Evolutionary conservation across 1,139 yeast species (phyloP).

Genomic region (Keqinozyma sinolaborantium): DNA sequence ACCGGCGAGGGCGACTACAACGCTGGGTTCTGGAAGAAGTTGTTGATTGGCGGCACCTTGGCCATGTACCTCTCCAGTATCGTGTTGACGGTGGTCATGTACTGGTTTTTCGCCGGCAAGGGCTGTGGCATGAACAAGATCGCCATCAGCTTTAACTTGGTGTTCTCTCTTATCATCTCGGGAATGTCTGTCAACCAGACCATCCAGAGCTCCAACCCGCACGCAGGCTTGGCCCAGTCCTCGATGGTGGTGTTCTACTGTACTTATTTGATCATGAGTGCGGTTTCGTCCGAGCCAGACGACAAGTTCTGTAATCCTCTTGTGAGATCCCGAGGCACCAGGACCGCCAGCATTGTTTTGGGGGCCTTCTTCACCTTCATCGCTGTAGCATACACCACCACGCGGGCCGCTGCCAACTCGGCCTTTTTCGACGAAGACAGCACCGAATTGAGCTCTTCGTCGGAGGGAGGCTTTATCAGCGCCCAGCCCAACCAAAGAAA

Average conservation of each 20-base stretch:
- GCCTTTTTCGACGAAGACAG: conserved; percentile 46
- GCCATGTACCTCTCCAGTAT: conserved; percentile 77
- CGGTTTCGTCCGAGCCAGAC: conserved; percentile 96
- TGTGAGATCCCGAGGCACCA: conserved; percentile 82
- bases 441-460: conserved; percentile 12
- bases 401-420: conserved; percentile 86
- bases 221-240: conserved; percentile 94
- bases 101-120: conserved; percentile 73
- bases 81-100: conserved; percentile 74
- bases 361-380: conserved; percentile 93
- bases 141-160: conserved; percentile 74
- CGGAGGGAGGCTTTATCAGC: conserved; percentile 20
- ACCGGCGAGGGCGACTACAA: conserved; percentile 47
- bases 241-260: conserved; percentile 95
- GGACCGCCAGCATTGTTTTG: conserved; percentile 81
- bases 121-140: conserved; percentile 91
- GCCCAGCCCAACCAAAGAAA: conserved; percentile 59
- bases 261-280: conserved; percentile 87
- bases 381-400: conserved; percentile 96
- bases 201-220: conserved; percentile 89
- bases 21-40: conserved; percentile 69
- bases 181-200: conserved; percentile 73
- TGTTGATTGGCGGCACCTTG: conserved; percentile 83
- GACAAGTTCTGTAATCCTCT: conserved; percentile 89
- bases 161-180: conserved; percentile 63